A percentile compares a stretch with the other conserved stretches of the same genome.
phyloP scores from a whole-genome alignment of 257 asterid species.

The Henckelia pumila region DNA sequence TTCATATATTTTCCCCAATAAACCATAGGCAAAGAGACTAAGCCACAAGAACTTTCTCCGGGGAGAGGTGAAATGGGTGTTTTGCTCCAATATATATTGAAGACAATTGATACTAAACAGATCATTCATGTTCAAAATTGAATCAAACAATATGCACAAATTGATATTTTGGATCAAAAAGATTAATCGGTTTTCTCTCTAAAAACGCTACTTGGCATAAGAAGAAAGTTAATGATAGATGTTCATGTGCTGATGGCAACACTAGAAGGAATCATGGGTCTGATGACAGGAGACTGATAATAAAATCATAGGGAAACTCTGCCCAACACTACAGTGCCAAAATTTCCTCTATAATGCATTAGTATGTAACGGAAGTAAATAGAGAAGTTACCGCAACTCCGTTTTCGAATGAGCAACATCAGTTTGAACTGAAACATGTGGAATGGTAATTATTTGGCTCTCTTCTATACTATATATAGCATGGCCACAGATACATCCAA shows the following conservation, averaged over 20 bases:
- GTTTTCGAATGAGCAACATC: conserved; percentile 98
- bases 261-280: background rate
- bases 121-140: background rate
- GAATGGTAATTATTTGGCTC: conserved; percentile 90
- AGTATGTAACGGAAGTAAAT: conserved; percentile 14
- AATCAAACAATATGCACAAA: background rate
- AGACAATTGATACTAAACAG: background rate
- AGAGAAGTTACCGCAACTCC: conserved; percentile 70
- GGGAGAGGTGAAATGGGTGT: background rate
- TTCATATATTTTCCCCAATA: background rate
- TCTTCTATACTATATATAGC: conserved; percentile 92
- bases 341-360: background rate
- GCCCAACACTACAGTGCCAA: conserved; percentile 3
- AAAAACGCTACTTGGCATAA: background rate
- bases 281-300: background rate
- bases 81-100: background rate
- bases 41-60: conserved; percentile 12
- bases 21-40: background rate
- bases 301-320: conserved; percentile 3
- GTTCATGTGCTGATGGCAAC: background rate
- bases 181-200: background rate
- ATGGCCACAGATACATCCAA: conserved; percentile 94
- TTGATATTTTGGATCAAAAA: background rate
- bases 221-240: background rate
- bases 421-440: conserved; percentile 89